phyloP scores from a whole-genome alignment of 2,329 filamentous ascomycete genomes.

The Emydomyces testavorans region DNA sequence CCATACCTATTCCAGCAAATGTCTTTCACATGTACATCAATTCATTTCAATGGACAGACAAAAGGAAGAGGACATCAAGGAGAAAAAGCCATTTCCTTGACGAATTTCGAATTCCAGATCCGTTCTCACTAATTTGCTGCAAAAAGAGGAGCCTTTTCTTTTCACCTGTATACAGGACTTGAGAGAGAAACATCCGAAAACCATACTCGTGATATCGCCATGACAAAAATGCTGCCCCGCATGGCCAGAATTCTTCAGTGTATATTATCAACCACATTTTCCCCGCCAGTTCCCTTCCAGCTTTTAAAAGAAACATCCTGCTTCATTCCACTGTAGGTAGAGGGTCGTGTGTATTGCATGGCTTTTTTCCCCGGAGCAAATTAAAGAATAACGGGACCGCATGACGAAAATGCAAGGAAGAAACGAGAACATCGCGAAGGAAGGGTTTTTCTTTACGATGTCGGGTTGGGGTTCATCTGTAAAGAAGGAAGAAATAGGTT shows the following conservation, averaged over 20 bases:
- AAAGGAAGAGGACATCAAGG: background rate
- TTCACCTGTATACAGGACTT: background rate
- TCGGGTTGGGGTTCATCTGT: slow-evolving; percentile 81
- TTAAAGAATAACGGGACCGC: slow-evolving; percentile 9
- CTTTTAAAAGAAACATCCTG: background rate
- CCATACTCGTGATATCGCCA: slow-evolving; percentile 9
- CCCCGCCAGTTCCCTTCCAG: background rate
- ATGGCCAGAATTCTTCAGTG: slow-evolving; percentile 3
- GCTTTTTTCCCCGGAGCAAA: background rate
- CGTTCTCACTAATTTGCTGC: slow-evolving; percentile 4
- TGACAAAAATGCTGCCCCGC: slow-evolving; percentile 1
- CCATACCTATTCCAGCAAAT: background rate
- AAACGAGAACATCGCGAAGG: background rate
- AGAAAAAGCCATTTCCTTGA: background rate
- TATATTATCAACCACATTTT: slow-evolving; percentile 4
- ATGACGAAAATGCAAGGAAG: slow-evolving; percentile 9
- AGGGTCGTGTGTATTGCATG: background rate
- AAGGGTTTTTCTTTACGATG: slow-evolving; percentile 42
- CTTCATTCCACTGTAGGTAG: background rate
- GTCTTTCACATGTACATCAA: background rate
- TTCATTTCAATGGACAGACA: background rate
- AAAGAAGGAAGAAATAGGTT: slow-evolving; percentile 3
- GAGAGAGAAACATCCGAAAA: slow-evolving; percentile 3
- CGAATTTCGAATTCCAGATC: slow-evolving; percentile 10
- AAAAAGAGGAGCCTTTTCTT: background rate